These are phyloP conservation scores for Neonothopanus nambi DNA, from an alignment of 1,284 basidiomycete genomes.

Conservation along the genomic window DNA sequence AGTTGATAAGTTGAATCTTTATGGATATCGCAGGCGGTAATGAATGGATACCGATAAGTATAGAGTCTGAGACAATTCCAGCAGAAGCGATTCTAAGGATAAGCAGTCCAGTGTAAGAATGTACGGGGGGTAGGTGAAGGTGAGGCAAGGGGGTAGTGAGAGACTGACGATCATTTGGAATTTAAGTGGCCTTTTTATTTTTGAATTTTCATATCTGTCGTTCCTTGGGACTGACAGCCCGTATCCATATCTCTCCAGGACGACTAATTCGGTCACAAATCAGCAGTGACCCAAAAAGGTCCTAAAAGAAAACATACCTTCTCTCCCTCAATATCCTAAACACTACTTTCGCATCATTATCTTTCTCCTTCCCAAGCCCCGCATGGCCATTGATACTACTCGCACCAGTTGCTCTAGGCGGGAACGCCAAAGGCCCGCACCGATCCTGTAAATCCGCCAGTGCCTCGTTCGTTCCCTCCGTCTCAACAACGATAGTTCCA, in stretches of 20 bases:
- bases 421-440: conserved; percentile 65
- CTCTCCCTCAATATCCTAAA: conserved; percentile 74
- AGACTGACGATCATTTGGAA: no score
- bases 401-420: conserved; percentile 44
- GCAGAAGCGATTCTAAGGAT: no score
- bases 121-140: no score
- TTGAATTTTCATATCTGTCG: conserved; percentile 27
- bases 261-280: conserved; percentile 43
- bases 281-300: not conserved
- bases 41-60: no score
- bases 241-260: conserved; percentile 80
- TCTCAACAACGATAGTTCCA: conserved; percentile 76
- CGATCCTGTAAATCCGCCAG: conserved; percentile 74
- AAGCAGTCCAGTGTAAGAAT: no score
- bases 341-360: conserved; percentile 52
- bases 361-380: conserved; percentile 23
- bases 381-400: conserved; percentile 12
- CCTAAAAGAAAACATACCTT: conserved; percentile 51
- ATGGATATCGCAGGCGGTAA: no score
- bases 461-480: conserved; percentile 81
- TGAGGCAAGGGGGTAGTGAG: no score
- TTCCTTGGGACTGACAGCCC: conserved; percentile 65
- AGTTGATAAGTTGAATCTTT: no score
- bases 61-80: no score
- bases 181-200: no score